Evolutionary conservation across 768 basidiomycete species (phyloP).

Genomic region (Terana coerulea): DNA sequence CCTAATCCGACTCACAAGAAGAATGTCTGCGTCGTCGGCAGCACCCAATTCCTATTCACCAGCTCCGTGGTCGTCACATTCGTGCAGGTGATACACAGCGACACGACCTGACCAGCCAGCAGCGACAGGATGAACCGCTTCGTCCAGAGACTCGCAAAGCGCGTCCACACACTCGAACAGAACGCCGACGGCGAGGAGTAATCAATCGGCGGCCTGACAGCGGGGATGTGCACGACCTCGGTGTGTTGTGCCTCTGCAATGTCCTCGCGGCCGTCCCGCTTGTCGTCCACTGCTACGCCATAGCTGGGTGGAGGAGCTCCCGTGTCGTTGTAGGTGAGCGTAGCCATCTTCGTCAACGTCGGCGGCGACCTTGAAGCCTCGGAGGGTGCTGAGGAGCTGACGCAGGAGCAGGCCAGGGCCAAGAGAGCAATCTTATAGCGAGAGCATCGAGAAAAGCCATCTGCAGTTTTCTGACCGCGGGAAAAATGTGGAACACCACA

Average conservation of each 20-base stretch:
- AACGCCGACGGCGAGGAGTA: conserved; percentile 62
- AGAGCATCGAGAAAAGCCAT: background rate
- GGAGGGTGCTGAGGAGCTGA: background rate
- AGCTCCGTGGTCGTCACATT: conserved; percentile 85
- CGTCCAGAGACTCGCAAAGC: conserved; percentile 79
- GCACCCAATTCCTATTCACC: conserved; percentile 58
- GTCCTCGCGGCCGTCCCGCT: conserved; percentile 14
- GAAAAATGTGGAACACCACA: background rate
- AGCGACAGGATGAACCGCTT: conserved; percentile 65
- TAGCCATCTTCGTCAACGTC: background rate
- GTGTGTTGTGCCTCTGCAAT: conserved; percentile 1
- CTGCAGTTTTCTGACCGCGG: conserved; percentile 2
- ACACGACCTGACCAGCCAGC: conserved; percentile 77
- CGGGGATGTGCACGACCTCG: background rate
- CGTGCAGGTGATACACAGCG: conserved; percentile 85
- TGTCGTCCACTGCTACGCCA: conserved; percentile 1
- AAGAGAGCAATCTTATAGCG: background rate
- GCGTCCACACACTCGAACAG: conserved; percentile 43
- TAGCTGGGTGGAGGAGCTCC: no score
- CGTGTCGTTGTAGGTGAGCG: background rate
- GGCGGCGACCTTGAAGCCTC: background rate
- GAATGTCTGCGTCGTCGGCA: conserved; percentile 80
- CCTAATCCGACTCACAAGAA: conserved; percentile 57
- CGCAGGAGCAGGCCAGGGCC: background rate
- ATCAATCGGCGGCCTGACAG: conserved; percentile 55